Base-by-base conservation (phyloP, 768 basidiomycete species). In the Filobasidium floriforme region DNA sequence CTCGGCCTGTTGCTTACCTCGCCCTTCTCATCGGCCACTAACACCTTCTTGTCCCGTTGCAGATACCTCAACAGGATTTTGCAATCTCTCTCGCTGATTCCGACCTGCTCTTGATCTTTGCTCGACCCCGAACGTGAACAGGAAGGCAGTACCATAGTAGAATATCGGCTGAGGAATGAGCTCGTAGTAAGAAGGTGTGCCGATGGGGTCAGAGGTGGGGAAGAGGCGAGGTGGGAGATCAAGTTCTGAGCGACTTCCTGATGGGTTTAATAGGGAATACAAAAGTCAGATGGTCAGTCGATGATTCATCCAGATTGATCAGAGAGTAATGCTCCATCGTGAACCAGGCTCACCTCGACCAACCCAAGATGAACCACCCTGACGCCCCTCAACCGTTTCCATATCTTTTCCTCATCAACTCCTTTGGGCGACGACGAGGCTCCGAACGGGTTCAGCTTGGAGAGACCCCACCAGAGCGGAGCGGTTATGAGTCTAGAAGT, bases 11-110 rank as follows among this genome's bases (percentile, higher is more conserved):
- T 26, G 9, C 64, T 9, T 60, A 91, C 91, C 69, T 87, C 86
- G 67, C 84, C 83, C 59, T 43, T 24, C 4, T 14, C 49, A 59
- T 89, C 85, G 14, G 84, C 80, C 0, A 89, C 82, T 14, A 94
- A 69, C 0, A 83, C 82, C 18, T 80, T 80, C 72, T 82, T 83
- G 75, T 98, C 93, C 60, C 93, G 82, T 75, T 88, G 84, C 52
- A 98, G 79, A 77, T 85, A 92, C 79, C 82, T 88, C 41, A 96
- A 52, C 40, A 97, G 74, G 7, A 92, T 84, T 65, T 82, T 84
- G 40, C 84, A 76, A 75, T 97, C 94, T 28, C 72, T 72, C 66
- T 86, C 84, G 12, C 86, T 82, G 84, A 71, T 14, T 22, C 49
- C 37, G 43, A 37, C 5, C 55, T 49, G 46, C 2, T 22, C 46